These are phyloP conservation scores for Warburgia ugandensis DNA, from an alignment of 164 flowering plant genomes.

Conservation along the genomic window DNA sequence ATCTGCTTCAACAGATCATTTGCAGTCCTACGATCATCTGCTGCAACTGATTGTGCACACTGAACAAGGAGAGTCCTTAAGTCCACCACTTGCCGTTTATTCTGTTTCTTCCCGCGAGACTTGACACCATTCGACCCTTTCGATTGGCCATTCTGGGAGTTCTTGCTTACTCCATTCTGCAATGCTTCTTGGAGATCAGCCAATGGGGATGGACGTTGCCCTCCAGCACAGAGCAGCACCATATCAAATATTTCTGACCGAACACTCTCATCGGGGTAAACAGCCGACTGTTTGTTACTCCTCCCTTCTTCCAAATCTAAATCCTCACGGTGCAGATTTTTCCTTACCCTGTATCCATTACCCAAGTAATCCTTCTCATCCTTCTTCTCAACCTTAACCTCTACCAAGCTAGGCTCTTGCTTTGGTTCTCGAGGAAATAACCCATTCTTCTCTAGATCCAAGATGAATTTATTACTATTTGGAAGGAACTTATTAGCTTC, in stretches of 20 bases:
- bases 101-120: conserved; percentile 51
- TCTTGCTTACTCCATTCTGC: conserved; percentile 28
- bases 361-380: background rate
- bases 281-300: conserved; percentile 58
- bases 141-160: conserved; percentile 24
- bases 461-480: background rate
- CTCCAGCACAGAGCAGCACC: conserved; percentile 46
- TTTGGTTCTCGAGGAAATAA: conserved; percentile 3
- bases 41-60: conserved; percentile 83
- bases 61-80: conserved; percentile 61
- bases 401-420: background rate
- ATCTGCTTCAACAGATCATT: conserved; percentile 64
- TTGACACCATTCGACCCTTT: conserved; percentile 39
- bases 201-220: conserved; percentile 8
- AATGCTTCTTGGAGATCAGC: conserved; percentile 29
- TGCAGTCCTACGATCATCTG: conserved; percentile 61
- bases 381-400: conserved; percentile 2
- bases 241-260: conserved; percentile 50
- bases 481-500: conserved; percentile 67
- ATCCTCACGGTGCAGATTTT: conserved; percentile 36
- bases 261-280: conserved; percentile 28
- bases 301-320: conserved; percentile 41
- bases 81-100: conserved; percentile 62
- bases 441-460: background rate
- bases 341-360: conserved; percentile 39